These are phyloP conservation scores for Globisporangium orthogonon DNA, from an alignment of 352 stramenopile species.

Conservation along the genomic window DNA sequence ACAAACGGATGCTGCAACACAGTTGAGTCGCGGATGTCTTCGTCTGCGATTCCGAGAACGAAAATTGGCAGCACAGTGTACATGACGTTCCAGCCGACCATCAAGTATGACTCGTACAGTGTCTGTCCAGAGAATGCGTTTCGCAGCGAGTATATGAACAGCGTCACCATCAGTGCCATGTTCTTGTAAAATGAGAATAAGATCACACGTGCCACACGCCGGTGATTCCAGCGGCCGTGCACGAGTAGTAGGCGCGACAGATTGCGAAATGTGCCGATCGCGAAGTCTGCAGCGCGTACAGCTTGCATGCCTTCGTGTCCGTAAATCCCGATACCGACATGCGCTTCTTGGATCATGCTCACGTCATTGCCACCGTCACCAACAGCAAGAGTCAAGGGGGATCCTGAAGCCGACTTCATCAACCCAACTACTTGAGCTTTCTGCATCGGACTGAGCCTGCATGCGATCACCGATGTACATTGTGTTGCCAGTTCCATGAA, in stretches of 20 bases:
- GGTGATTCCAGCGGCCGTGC: constrained; percentile 84
- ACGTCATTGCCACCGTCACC: constrained; percentile 99
- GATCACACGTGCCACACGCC: constrained; percentile 71
- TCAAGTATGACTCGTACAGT: constrained; percentile 83
- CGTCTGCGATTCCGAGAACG: constrained; percentile 75
- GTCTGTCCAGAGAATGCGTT: constrained; percentile 92
- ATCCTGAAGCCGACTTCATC: constrained; percentile 74
- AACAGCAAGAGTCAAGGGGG: constrained; percentile 92
- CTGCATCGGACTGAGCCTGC: constrained; percentile 87
- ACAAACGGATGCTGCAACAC: constrained; percentile 77
- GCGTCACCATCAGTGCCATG: constrained; percentile 91
- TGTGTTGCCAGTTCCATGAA: constrained; percentile 84
- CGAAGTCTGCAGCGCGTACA: constrained; percentile 79
- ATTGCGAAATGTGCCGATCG: constrained; percentile 76
- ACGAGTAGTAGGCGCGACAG: constrained; percentile 73
- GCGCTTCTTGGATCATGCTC: constrained; percentile 99
- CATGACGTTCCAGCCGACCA: constrained; percentile 95
- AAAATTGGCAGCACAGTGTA: constrained; percentile 93
- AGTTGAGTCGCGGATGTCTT: constrained; percentile 71
- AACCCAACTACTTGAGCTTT: constrained; percentile 93
- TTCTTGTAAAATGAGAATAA: constrained; percentile 90
- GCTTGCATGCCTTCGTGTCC: constrained; percentile 95
- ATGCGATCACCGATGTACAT: constrained; percentile 85
- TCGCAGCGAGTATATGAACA: constrained; percentile 83
- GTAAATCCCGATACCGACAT: constrained; percentile 98